phyloP scores from a whole-genome alignment of 129 eudicot species.

The Chrysanthemum seticuspe region DNA sequence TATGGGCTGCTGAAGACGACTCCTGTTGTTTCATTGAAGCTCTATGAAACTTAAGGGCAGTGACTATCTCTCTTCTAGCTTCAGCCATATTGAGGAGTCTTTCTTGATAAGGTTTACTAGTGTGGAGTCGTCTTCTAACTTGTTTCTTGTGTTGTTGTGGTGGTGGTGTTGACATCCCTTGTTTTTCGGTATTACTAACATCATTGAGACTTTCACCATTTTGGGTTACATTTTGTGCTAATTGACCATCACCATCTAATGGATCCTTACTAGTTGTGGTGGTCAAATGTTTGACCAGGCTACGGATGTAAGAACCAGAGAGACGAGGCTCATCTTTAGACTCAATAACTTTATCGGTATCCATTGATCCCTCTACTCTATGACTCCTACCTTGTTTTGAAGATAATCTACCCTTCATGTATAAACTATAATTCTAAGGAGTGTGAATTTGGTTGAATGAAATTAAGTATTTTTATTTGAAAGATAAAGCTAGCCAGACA shows the following conservation, averaged over 20 bases:
- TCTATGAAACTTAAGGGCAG: conserved; percentile 87
- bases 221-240: conserved; percentile 21
- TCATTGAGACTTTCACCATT: conserved; percentile 23
- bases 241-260: conserved; percentile 14
- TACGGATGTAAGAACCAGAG: conserved; percentile 72
- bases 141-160: conserved; percentile 56
- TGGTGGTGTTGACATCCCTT: conserved; percentile 23
- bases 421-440: conserved; percentile 24
- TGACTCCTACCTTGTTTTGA: conserved; percentile 6
- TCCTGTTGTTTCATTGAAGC: conserved; percentile 73
- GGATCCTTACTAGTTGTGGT: conserved; percentile 36
- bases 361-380: conserved; percentile 15
- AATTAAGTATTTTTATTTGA: conserved; percentile 29
- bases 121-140: conserved; percentile 75
- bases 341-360: conserved; percentile 35
- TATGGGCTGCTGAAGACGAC: conserved; percentile 4
- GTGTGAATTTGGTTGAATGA: not conserved
- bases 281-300: conserved; percentile 71
- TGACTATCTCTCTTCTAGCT: conserved; percentile 74
- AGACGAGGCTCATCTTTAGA: conserved; percentile 54
- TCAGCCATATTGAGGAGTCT: conserved; percentile 82
- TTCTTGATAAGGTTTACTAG: conserved; percentile 78
- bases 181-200: conserved; percentile 20
- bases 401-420: conserved; percentile 54
- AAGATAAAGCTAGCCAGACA: conserved; percentile 41